These are phyloP conservation scores for Simmondsia chinensis DNA, from an alignment of 148 eudicot genomes.

Conservation along the genomic window DNA sequence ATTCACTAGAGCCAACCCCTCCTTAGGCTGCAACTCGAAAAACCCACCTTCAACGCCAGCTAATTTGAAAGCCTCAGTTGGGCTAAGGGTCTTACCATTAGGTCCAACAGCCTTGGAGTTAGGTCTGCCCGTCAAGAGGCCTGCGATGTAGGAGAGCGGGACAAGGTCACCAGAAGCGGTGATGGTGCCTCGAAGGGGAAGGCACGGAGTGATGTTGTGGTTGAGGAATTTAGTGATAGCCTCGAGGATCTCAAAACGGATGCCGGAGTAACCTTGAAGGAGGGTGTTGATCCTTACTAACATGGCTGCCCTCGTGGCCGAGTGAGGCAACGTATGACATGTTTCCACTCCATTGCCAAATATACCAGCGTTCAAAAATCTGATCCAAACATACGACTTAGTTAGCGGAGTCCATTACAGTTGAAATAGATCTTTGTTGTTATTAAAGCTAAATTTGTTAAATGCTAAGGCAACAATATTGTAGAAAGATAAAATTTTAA, in stretches of 20 bases:
- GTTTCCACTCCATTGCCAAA: slow-evolving; percentile 60
- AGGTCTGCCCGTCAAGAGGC: slow-evolving; percentile 70
- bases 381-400: too few species aligned
- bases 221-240: slow-evolving; percentile 70
- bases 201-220: slow-evolving; percentile 69
- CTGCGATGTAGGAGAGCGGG: slow-evolving; percentile 86
- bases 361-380: slow-evolving; percentile 87
- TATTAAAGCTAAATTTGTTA: too few species aligned
- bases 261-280: slow-evolving; percentile 89
- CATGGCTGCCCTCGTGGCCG: slow-evolving; percentile 87
- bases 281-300: slow-evolving; percentile 84
- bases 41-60: slow-evolving; percentile 46
- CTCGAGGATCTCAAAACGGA: slow-evolving; percentile 71
- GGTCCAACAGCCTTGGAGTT: slow-evolving; percentile 75
- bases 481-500: too few species aligned
- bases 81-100: slow-evolving; percentile 34
- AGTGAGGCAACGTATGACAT: slow-evolving; percentile 57
- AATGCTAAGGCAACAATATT: too few species aligned
- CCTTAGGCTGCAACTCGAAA: slow-evolving; percentile 80
- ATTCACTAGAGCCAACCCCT: slow-evolving; percentile 78
- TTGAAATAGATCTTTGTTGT: too few species aligned
- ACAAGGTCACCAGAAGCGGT: slow-evolving; percentile 82
- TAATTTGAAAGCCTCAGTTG: slow-evolving; percentile 49
- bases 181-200: slow-evolving; percentile 85
- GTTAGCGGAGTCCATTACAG: too few species aligned